phyloP scores from a whole-genome alignment of 169 alveolate genomes.

The Cyclospora cayetanensis region DNA sequence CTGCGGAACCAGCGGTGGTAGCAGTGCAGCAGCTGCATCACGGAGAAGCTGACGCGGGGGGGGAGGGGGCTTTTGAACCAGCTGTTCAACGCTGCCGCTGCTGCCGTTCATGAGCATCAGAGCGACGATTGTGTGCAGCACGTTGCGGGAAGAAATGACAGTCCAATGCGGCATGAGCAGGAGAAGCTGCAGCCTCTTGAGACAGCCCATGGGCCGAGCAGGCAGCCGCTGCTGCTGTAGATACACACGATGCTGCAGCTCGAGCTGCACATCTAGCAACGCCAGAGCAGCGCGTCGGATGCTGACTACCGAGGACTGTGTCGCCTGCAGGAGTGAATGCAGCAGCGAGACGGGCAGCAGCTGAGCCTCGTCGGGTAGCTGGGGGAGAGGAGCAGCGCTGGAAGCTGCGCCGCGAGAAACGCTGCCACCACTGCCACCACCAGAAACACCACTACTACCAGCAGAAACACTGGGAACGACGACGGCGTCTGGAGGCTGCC shows the following conservation, averaged over 20 bases:
- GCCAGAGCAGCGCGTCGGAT: conserved; percentile 54
- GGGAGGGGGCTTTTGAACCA: neutral
- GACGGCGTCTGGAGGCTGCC: neutral
- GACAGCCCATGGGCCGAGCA: neutral
- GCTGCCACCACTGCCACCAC: too few relatives aligned
- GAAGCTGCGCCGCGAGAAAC: neutral
- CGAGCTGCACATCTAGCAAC: conserved; percentile 61
- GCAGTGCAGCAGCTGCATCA: conserved; percentile 51
- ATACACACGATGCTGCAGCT: conserved; percentile 39
- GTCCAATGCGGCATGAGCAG: conserved; percentile 56
- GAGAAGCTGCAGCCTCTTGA: conserved; percentile 44
- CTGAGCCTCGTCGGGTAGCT: neutral
- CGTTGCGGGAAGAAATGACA: conserved; percentile 23
- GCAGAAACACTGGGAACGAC: neutral
- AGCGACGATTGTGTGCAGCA: conserved; percentile 34
- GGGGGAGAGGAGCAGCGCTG: neutral
- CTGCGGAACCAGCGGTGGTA: conserved; percentile 51
- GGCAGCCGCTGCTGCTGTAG: conserved; percentile 60
- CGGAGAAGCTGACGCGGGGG: conserved; percentile 47
- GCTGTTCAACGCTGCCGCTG: conserved; percentile 30
- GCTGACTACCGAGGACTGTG: conserved; percentile 58
- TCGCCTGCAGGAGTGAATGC: conserved; percentile 58
- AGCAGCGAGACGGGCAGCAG: conserved; percentile 65
- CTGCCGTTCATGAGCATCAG: conserved; percentile 33
- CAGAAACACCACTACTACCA: neutral